Conservation (phyloP, 768 basidiomycete species). For the Kwoniella botswanensis region DNA sequence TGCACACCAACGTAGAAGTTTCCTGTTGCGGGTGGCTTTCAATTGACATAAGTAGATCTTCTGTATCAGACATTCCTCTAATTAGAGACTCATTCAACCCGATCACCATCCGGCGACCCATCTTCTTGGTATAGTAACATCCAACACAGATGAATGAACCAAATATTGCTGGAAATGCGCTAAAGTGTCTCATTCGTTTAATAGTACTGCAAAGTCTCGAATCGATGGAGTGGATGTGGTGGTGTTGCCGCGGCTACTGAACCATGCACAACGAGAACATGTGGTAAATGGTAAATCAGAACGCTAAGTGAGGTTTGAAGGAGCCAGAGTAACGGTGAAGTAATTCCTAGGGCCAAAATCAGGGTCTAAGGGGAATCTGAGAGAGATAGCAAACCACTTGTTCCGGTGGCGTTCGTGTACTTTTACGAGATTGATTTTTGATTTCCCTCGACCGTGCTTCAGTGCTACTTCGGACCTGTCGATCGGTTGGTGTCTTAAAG, state of each 20-base stretch:
- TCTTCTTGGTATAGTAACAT: neutral
- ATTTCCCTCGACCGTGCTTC: neutral
- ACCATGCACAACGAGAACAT: constrained; percentile 2
- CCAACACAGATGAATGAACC: constrained; percentile 7
- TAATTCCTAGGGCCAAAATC: constrained; percentile 12
- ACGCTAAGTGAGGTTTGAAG: neutral
- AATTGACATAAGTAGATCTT: neutral
- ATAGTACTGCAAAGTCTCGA: neutral
- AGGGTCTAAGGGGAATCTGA: neutral
- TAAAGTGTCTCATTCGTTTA: constrained; percentile 3
- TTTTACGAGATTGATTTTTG: neutral
- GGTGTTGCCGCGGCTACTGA: neutral
- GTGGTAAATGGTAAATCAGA: neutral
- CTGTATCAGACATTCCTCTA: neutral
- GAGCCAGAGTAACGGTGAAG: constrained; percentile 24
- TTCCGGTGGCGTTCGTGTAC: neutral
- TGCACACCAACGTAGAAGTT: neutral
- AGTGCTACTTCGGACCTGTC: constrained; percentile 16
- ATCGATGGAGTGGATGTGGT: neutral
- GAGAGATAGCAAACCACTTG: neutral
- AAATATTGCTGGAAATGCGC: constrained; percentile 2
- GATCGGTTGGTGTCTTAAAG: constrained; percentile 22
- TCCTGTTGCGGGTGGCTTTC: constrained; percentile 8
- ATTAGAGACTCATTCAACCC: neutral
- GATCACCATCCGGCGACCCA: constrained; percentile 4